Conservation (phyloP, 2,329 filamentous ascomycete genomes). For the Emmonsia crescens region DNA sequence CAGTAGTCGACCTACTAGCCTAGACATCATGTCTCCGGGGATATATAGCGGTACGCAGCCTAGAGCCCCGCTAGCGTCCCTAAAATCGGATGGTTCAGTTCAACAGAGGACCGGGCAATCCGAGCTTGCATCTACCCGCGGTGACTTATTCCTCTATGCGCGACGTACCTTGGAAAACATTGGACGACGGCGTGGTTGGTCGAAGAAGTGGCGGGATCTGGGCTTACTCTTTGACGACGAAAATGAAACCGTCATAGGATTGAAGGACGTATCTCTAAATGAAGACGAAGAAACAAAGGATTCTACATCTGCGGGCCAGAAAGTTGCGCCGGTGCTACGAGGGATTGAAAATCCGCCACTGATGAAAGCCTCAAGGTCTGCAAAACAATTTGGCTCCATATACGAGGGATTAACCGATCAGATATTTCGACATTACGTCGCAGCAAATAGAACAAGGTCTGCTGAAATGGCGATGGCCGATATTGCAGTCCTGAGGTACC, state of each 20-base stretch:
- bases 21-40: constrained; percentile 23
- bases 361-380: constrained; percentile 49
- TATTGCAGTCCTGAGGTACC: constrained; percentile 72
- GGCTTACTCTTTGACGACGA: constrained; percentile 29
- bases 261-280: constrained; percentile 28
- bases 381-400: constrained; percentile 53
- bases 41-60: constrained; percentile 26
- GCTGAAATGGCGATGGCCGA: constrained; percentile 71
- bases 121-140: constrained; percentile 70
- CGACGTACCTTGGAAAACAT: constrained; percentile 67
- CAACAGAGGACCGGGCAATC: constrained; percentile 52
- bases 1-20: constrained; percentile 17
- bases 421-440: constrained; percentile 69
- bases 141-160: constrained; percentile 70
- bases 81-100: constrained; percentile 32
- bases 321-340: constrained; percentile 11
- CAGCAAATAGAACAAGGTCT: constrained; percentile 67
- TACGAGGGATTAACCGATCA: constrained; percentile 75
- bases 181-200: constrained; percentile 63
- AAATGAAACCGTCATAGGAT: constrained; percentile 17
- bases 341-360: constrained; percentile 50
- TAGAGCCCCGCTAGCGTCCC: constrained; percentile 33
- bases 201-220: constrained; percentile 59
- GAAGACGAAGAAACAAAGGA: constrained; percentile 20
- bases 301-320: background rate